Base-by-base conservation (phyloP, 352 stramenopile genomes). In the Lagenidium giganteum region DNA sequence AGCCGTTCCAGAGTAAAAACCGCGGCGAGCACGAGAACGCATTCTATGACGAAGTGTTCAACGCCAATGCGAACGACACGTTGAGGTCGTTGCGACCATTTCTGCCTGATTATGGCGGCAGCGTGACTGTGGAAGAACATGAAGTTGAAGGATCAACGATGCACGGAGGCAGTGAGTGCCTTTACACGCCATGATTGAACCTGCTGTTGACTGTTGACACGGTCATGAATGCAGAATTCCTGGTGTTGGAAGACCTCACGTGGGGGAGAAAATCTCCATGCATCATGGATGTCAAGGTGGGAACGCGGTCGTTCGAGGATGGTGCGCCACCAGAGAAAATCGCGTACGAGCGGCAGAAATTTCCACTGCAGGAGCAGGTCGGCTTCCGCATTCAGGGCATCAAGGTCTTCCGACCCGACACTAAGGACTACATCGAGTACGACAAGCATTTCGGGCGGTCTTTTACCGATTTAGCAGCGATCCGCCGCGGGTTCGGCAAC, bases 221-320 rank as follows among this genome's bases (percentile, higher is more conserved):
- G n/a, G n/a, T n/a, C n/a, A n/a, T n/a, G n/a, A 8, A 42, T 35
- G 28, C 38, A 91, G 78, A 83, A 31, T 95, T 96, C 61, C 58
- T 98, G 14, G 54, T 83, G 24, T 62, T 98, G 22, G 68, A 95
- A 36, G 86, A 98, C 55, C 47, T 97, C 17, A 96, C 89, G n/a
- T 65, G 45, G 35, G 72, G 66, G 8, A 91, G 92, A 28, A 17
- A 37, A 17, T 77, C 79, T 54, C 91, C 95, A 8, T 97, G 90
- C 60, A 83, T 98, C 36, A 96, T 98, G 70, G 95, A 98, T 64
- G 72, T 98, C 36, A 98, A 98, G 71, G 95, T 98, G 54, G 95
- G 95, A 33, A 92, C 75, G 26, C 71, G 84, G 55, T 97, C 94
- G n/a, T 98, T 93, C 57, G 95, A 98, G 55, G 69, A 88, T 22